These are phyloP conservation scores for Fraxinus sp. DNA, from an alignment of 305 asterid genomes.

Conservation along the genomic window DNA sequence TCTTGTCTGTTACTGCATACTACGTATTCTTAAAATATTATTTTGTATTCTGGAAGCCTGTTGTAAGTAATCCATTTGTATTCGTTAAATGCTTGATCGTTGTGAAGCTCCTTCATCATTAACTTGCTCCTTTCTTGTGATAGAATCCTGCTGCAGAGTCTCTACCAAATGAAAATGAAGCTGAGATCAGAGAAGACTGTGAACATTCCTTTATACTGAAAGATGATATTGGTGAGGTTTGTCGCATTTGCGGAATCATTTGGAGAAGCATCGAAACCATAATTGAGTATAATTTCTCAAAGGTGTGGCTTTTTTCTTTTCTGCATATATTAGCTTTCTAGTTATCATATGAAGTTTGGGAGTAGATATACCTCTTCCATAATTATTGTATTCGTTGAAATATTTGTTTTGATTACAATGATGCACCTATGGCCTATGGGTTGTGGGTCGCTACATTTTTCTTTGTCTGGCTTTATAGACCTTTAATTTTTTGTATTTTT, in stretches of 20 bases:
- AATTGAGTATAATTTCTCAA: conserved; percentile 25
- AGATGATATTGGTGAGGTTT: conserved; percentile 37
- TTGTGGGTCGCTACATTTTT: background rate
- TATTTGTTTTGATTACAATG: background rate
- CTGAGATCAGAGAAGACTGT: conserved; percentile 23
- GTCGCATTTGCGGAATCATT: conserved; percentile 35
- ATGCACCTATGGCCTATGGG: background rate
- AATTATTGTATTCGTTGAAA: background rate
- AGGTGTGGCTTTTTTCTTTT: conserved; percentile 18
- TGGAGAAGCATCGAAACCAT: conserved; percentile 28
- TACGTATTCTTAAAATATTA: background rate
- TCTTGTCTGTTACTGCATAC: background rate
- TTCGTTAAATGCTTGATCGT: background rate
- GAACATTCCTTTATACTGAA: conserved; percentile 33
- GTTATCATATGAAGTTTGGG: background rate
- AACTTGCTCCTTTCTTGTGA: conserved; percentile 2
- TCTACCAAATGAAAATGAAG: conserved; percentile 1
- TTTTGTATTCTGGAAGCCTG: background rate
- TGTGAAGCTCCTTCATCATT: background rate
- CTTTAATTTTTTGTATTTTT: background rate
- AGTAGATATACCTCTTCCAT: background rate
- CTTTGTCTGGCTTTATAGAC: background rate
- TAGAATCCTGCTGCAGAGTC: conserved; percentile 23
- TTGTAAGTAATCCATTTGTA: background rate
- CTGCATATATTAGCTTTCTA: background rate